A percentile compares a stretch with the other conserved stretches of the same genome.
Conservation (phyloP, 441 rosid genomes). For the Theobroma grandiflorum region DNA sequence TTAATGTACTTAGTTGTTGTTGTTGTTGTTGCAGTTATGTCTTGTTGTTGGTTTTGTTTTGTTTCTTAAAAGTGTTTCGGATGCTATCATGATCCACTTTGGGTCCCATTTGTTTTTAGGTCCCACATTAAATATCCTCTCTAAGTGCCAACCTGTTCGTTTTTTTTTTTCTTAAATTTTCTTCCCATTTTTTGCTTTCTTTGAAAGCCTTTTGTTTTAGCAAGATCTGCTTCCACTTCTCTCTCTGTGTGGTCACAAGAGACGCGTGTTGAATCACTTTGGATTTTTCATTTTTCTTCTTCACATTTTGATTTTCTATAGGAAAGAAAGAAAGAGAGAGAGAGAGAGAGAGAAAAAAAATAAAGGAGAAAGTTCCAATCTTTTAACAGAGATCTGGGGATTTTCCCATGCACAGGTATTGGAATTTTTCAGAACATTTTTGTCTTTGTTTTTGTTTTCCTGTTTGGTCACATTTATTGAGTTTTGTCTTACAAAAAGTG, state of each 20-base stretch:
- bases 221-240: slow-evolving; percentile 32
- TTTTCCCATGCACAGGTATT: slow-evolving; percentile 34
- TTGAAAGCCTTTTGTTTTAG: slow-evolving; percentile 29
- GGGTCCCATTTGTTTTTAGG: slow-evolving; percentile 9
- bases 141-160: neutral
- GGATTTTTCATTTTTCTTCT: slow-evolving; percentile 15
- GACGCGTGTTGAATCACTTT: slow-evolving; percentile 26
- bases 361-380: slow-evolving; percentile 11
- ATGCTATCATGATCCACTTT: neutral
- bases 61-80: neutral
- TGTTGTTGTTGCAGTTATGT: slow-evolving; percentile 17
- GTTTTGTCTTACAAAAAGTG: slow-evolving; percentile 20
- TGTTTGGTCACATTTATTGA: slow-evolving; percentile 13
- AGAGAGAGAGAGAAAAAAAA: neutral
- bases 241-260: slow-evolving; percentile 19
- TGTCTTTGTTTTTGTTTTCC: neutral
- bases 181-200: slow-evolving; percentile 3
- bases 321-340: neutral
- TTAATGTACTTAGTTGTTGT: slow-evolving; percentile 14
- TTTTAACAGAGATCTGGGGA: slow-evolving; percentile 35
- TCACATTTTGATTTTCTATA: neutral
- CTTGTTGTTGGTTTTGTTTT: neutral
- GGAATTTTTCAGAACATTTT: slow-evolving; percentile 1
- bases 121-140: neutral
- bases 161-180: neutral